A percentile compares a stretch with the other conserved stretches of the same genome.
These are phyloP conservation scores for Chlamydomonas urium DNA, from an alignment of 139 green algal genomes.

Conservation along the genomic window DNA sequence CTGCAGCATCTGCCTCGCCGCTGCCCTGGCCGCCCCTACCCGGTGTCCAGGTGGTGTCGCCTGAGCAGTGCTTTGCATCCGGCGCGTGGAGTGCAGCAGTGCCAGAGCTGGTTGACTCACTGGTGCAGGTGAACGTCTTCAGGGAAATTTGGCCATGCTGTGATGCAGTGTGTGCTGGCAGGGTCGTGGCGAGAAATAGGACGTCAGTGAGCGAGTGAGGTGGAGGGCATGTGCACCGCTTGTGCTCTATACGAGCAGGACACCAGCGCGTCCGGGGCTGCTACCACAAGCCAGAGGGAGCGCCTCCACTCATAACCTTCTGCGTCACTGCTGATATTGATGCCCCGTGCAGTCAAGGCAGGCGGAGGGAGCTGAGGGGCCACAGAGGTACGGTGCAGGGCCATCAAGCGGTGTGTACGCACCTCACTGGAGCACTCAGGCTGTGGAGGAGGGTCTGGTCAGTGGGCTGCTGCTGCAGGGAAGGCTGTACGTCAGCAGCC, in stretches of 20 bases:
- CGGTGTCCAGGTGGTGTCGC: not conserved
- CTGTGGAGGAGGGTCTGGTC: constrained; percentile 34
- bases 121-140: constrained; percentile 10
- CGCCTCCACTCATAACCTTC: too few species aligned
- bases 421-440: constrained; percentile 24
- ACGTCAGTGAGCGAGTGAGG: too few species aligned
- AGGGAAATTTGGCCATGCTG: not conserved
- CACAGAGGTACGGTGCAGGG: too few species aligned
- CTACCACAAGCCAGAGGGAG: too few species aligned
- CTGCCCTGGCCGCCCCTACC: not conserved
- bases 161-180: constrained; percentile 5
- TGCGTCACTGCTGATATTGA: too few species aligned
- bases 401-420: constrained; percentile 1
- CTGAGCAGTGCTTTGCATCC: not conserved
- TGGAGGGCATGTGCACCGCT: too few species aligned
- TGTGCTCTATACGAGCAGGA: too few species aligned
- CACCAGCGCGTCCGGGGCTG: too few species aligned
- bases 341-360: too few species aligned
- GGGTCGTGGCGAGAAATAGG: too few species aligned
- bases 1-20: too few species aligned
- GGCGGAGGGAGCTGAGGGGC: too few species aligned
- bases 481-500: constrained; percentile 28
- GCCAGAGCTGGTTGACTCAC: constrained; percentile 13
- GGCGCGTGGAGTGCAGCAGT: not conserved
- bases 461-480: constrained; percentile 24